Conservation (phyloP, 2,329 filamentous ascomycete species). For the Gremmenia infestans region DNA sequence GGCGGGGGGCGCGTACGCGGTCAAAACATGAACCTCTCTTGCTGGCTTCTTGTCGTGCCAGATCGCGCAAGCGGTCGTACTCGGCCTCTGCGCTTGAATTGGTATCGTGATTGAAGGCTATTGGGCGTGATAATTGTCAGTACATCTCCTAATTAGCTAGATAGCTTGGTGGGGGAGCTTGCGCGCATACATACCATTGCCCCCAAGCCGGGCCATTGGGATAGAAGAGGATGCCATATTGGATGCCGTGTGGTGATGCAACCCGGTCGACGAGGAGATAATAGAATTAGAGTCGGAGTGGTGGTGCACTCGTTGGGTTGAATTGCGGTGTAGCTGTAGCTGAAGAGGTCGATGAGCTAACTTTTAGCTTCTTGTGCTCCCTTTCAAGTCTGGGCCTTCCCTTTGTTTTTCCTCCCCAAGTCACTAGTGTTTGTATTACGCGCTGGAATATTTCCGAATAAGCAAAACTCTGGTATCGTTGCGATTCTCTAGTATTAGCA, state of each 20-base stretch:
- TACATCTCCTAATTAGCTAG: background rate
- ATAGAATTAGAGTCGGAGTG: background rate
- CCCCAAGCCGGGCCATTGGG: slow-evolving; percentile 23
- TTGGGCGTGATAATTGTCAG: slow-evolving; percentile 1
- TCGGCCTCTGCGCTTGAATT: slow-evolving; percentile 70
- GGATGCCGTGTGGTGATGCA: background rate
- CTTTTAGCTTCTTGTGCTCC: too few relatives aligned
- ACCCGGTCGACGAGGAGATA: background rate
- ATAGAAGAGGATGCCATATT: slow-evolving; percentile 15
- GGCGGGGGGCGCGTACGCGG: slow-evolving; percentile 42
- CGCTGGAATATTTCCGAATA: too few relatives aligned
- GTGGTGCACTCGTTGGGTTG: background rate
- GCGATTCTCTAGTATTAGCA: too few relatives aligned
- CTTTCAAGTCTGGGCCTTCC: too few relatives aligned
- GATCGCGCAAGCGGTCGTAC: slow-evolving; percentile 83
- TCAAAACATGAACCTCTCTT: slow-evolving; percentile 77
- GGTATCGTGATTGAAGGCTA: slow-evolving; percentile 72
- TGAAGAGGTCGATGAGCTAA: too few relatives aligned
- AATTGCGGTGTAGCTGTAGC: background rate
- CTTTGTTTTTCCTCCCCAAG: too few relatives aligned
- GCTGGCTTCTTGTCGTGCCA: slow-evolving; percentile 73
- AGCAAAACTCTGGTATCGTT: too few relatives aligned
- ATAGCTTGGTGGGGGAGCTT: slow-evolving; percentile 1
- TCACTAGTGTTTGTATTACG: too few relatives aligned
- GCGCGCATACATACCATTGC: slow-evolving; percentile 18